These are phyloP conservation scores for Gnomoniopsis sp. DNA, from an alignment of 2,329 filamentous ascomycete species.

Conservation along the genomic window DNA sequence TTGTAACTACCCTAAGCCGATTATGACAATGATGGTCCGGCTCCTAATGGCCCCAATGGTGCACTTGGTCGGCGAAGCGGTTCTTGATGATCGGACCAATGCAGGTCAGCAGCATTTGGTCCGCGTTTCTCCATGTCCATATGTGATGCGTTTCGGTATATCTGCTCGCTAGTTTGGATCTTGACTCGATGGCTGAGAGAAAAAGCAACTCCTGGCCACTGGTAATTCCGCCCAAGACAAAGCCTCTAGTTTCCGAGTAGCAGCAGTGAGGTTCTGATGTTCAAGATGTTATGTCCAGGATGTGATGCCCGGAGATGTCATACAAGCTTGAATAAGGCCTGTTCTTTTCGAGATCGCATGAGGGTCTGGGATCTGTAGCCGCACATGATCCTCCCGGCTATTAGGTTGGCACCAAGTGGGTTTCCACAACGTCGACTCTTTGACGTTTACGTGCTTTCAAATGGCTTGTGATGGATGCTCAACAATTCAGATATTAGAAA, in stretches of 20 bases:
- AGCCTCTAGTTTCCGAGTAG: not conserved
- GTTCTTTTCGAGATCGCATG: slow-evolving; percentile 1
- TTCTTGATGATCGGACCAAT: not conserved
- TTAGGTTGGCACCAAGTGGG: not conserved
- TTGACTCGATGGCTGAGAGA: not conserved
- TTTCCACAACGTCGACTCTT: not conserved
- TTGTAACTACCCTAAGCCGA: not conserved
- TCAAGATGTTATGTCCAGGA: not conserved
- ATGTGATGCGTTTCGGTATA: not conserved
- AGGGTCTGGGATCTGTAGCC: not conserved
- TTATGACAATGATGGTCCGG: not conserved
- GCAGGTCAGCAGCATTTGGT: not conserved
- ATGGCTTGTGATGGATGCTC: too few relatives aligned
- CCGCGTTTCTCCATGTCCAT: not conserved
- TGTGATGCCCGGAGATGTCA: slow-evolving; percentile 3
- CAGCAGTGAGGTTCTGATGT: not conserved
- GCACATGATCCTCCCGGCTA: slow-evolving; percentile 10
- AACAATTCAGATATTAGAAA: too few relatives aligned
- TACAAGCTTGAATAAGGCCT: not conserved
- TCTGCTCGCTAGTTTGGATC: not conserved
- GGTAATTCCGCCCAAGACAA: not conserved
- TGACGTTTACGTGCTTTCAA: too few relatives aligned
- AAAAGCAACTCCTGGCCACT: not conserved
- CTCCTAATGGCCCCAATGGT: not conserved
- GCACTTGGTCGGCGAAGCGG: too few relatives aligned